These are phyloP conservation scores for Termitomyces sp. DNA, from an alignment of 768 basidiomycete species.

Conservation along the genomic window DNA sequence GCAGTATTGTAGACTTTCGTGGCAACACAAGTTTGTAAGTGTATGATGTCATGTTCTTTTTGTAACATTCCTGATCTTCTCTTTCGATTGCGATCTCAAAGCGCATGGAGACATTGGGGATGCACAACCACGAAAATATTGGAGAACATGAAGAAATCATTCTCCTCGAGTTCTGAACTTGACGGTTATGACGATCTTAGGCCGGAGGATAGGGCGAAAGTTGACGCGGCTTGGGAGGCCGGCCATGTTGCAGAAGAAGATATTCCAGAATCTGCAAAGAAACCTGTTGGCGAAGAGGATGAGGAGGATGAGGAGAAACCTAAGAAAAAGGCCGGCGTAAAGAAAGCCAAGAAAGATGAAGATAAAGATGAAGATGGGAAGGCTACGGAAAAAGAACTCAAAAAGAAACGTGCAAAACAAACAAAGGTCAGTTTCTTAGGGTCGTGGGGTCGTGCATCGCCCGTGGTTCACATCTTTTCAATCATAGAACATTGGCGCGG, in stretches of 20 bases:
- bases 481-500: constrained; percentile 17
- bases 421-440: constrained; percentile 5
- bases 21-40: constrained; percentile 64
- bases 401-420: constrained; percentile 14
- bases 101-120: constrained; percentile 89
- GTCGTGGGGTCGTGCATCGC: neutral
- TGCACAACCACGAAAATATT: constrained; percentile 70
- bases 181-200: constrained; percentile 81
- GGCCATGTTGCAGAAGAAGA: constrained; percentile 82
- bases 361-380: constrained; percentile 8
- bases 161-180: constrained; percentile 57
- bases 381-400: constrained; percentile 16
- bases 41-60: neutral
- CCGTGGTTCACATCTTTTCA: neutral
- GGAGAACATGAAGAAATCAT: constrained; percentile 59
- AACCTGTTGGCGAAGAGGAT: constrained; percentile 24
- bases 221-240: constrained; percentile 67
- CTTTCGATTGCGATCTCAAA: constrained; percentile 16
- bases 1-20: constrained; percentile 66
- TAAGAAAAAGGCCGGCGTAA: constrained; percentile 32
- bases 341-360: constrained; percentile 20
- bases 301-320: constrained; percentile 20
- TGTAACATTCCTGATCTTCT: constrained; percentile 12
- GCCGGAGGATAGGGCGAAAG: constrained; percentile 62
- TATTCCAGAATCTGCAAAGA: constrained; percentile 68